Evolutionary conservation across 2,329 filamentous ascomycete species (phyloP).

Genomic region (Paecilomyces fulvus): DNA sequence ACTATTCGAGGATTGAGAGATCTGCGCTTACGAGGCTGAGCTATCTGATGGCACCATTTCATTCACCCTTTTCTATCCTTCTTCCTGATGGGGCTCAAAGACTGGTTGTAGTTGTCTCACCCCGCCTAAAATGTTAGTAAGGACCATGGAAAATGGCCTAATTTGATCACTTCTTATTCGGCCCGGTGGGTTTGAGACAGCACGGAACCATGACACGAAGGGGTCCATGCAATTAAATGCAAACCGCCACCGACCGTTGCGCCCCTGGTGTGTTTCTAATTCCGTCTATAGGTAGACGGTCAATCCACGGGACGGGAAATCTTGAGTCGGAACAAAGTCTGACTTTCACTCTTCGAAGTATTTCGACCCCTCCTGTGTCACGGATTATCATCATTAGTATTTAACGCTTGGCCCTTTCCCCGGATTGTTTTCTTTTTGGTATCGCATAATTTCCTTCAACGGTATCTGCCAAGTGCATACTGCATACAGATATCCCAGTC

Average conservation of each 20-base stretch:
- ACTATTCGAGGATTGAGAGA: background rate
- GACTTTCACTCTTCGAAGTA: background rate
- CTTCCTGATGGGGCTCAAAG: background rate
- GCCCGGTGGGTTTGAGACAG: background rate
- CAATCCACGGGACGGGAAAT: background rate
- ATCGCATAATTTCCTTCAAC: background rate
- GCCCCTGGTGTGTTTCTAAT: background rate
- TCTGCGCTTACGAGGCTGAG: background rate
- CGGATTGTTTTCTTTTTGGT: background rate
- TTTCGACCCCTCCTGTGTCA: background rate
- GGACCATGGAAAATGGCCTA: background rate
- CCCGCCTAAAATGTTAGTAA: background rate
- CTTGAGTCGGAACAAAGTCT: background rate
- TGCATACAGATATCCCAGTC: too few relatives aligned
- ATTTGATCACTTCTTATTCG: background rate
- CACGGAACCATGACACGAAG: background rate
- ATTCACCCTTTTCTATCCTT: background rate
- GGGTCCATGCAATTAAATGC: background rate
- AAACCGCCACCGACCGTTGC: background rate
- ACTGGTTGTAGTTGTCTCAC: background rate
- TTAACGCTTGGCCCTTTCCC: background rate
- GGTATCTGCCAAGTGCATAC: too few relatives aligned
- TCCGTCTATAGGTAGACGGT: background rate
- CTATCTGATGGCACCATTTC: background rate
- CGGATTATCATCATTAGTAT: background rate